phyloP scores from a whole-genome alignment of 345 rosid species.

The Lenwebbia sp. region DNA sequence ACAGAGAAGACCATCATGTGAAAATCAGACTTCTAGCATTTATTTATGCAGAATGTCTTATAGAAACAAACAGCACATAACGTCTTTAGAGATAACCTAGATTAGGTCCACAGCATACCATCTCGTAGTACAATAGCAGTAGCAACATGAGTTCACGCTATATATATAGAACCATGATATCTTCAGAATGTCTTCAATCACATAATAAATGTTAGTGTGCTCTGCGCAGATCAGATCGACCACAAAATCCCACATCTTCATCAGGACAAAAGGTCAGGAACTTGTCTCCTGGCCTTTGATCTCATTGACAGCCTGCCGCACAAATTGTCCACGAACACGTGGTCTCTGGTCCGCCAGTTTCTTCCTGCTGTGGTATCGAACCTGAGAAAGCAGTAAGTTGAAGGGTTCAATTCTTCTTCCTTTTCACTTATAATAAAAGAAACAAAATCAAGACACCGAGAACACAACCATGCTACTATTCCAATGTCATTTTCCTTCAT shows the following conservation, averaged over 20 bases:
- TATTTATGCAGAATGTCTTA: neutral
- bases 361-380: constrained; percentile 51
- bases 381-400: constrained; percentile 11
- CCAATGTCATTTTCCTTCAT: neutral
- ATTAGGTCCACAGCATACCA: neutral
- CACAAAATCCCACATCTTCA: neutral
- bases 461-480: neutral
- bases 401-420: neutral
- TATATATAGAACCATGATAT: neutral
- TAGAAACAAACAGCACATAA: neutral
- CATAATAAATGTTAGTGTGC: neutral
- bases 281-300: constrained; percentile 1
- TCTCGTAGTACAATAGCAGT: neutral
- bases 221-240: neutral
- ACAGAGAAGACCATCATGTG: neutral
- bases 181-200: neutral
- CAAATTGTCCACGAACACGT: constrained; percentile 42
- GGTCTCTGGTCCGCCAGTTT: constrained; percentile 50
- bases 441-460: neutral
- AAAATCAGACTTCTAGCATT: neutral
- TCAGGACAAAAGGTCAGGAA: neutral
- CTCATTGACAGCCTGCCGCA: constrained; percentile 16
- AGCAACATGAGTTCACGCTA: neutral
- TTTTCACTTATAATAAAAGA: neutral
- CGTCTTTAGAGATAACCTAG: neutral